Percentiles rank a stretch among this genome's conserved stretches.
Evolutionary conservation across 805 yeast genomes (phyloP).

Genomic region (Candida arabinofermentans): DNA sequence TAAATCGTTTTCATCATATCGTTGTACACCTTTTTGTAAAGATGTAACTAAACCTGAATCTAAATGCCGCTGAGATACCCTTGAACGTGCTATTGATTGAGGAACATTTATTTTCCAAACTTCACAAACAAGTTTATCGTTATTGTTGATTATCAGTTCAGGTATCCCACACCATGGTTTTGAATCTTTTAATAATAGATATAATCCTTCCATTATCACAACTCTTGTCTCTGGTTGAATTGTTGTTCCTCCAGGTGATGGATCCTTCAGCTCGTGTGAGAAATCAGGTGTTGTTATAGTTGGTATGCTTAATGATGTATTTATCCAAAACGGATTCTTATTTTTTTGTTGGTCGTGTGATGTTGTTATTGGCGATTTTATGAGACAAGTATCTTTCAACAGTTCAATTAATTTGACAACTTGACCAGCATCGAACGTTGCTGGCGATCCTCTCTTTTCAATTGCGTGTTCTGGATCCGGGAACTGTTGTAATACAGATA

Average conservation of each 20-base stretch:
- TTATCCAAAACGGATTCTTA: slow-evolving; percentile 8
- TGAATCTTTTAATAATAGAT: slow-evolving; percentile 53
- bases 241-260: slow-evolving; percentile 48
- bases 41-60: slow-evolving; percentile 47
- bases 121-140: slow-evolving; percentile 29
- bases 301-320: slow-evolving; percentile 23
- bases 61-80: slow-evolving; percentile 68
- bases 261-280: slow-evolving; percentile 73
- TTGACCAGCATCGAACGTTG: slow-evolving; percentile 68
- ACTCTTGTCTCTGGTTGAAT: slow-evolving; percentile 47
- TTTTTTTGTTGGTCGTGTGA: background rate
- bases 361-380: slow-evolving; percentile 1
- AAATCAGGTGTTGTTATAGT: slow-evolving; percentile 60
- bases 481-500: slow-evolving; percentile 43
- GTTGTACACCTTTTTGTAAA: slow-evolving; percentile 45
- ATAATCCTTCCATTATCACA: slow-evolving; percentile 72
- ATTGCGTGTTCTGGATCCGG: slow-evolving; percentile 55
- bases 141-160: slow-evolving; percentile 25
- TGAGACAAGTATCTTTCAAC: slow-evolving; percentile 26
- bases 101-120: slow-evolving; percentile 51
- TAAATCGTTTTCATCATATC: slow-evolving; percentile 55
- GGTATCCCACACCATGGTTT: slow-evolving; percentile 53
- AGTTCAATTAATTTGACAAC: slow-evolving; percentile 33
- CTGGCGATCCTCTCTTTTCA: slow-evolving; percentile 76
- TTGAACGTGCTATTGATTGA: slow-evolving; percentile 39